phyloP scores from a whole-genome alignment of 164 flowering plant species.

The Brasenia schreberi region DNA sequence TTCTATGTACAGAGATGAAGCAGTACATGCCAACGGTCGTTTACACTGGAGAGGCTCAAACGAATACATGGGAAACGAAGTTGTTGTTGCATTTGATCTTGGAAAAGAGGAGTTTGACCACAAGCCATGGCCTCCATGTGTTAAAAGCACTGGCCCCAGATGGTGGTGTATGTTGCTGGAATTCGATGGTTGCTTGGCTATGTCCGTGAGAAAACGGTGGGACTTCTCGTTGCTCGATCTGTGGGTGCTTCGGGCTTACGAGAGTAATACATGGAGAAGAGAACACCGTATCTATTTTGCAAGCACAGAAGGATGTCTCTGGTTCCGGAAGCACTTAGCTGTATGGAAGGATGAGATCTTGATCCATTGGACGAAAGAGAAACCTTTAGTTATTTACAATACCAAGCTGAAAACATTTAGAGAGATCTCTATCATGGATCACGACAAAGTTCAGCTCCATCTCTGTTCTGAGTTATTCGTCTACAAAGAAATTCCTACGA shows the following conservation, averaged over 20 bases:
- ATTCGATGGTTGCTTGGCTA: background rate
- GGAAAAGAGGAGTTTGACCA: background rate
- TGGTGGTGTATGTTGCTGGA: background rate
- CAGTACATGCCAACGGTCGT: background rate
- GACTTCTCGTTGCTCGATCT: background rate
- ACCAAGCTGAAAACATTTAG: background rate
- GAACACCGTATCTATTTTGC: background rate
- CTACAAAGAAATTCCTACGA: no score
- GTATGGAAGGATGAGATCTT: background rate
- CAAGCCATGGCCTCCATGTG: background rate
- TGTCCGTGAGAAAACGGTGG: background rate
- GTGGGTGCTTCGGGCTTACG: background rate
- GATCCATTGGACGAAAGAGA: background rate
- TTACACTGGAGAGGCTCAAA: background rate
- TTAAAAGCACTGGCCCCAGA: background rate
- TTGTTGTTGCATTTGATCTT: background rate
- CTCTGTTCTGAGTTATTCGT: no score
- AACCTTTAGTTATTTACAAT: background rate
- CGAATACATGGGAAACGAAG: background rate
- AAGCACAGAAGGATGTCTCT: background rate
- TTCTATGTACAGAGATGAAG: background rate
- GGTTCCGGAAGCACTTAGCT: background rate
- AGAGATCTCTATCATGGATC: no score
- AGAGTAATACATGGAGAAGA: background rate
- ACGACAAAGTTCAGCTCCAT: no score